Base-by-base conservation (phyloP, 2,329 filamentous ascomycete species). In the Clonostachys chloroleuca region DNA sequence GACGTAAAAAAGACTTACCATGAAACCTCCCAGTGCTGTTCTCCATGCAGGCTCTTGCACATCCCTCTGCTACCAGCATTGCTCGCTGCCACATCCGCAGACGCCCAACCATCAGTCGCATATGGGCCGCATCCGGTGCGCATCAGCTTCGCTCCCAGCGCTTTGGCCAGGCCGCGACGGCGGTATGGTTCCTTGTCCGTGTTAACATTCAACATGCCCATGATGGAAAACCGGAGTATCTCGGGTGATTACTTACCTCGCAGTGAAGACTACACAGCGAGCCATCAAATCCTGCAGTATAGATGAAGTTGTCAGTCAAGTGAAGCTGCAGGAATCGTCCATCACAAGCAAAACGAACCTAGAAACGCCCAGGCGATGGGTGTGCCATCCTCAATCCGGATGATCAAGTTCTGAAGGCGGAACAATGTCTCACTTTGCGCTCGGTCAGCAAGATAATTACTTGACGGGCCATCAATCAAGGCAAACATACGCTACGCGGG, bases 281-380 rank as follows among this genome's bases (percentile, higher is more conserved):
- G 1, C 76, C 83, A 56, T 87, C 84, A 3, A 77, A 66, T 0
- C 80, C 82, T 64, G 70, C 8, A 24, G 8, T n/a, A 8, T 45
- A 34, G 6, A 17, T 13, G 18, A 10, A 5, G 14, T 35, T 24
- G n/a, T 34, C 24, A 30, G 14, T 12, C 10, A 40, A 7, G 13
- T n/a, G 4, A 20, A 44, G n/a, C 30, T 13, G 33, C 6, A n/a
- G 16, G 12, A 33, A n/a, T n/a, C 6, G 16, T 12, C 5, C 35
- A 17, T 17, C 5, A 16, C 16, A 12, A 34, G 33, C 14, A 16
- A 9, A 4, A 43, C 53, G 33, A 47, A 70, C 74, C 72, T 5
- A 81, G 58, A 44, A 89, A 86, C 0, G 75, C 78, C 86, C 86
- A 89, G 0, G 83, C 80, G 6, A 88, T 65, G 0, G 77, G 72